Conservation (phyloP, 225 moss, liverwort and hornwort species). For the Bryum argenteum region DNA sequence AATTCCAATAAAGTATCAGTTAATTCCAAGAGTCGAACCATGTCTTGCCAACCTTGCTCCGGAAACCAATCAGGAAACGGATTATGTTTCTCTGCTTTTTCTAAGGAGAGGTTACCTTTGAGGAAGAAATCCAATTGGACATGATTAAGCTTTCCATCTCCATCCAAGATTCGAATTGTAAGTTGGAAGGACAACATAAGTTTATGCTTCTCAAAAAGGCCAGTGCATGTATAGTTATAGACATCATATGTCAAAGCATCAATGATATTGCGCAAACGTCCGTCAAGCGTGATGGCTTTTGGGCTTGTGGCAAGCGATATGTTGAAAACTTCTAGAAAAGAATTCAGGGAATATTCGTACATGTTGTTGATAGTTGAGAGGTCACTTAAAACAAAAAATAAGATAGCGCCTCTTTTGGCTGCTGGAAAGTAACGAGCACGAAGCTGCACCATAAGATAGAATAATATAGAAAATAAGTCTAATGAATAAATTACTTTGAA, state of each 20-base stretch:
- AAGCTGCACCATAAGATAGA: conserved; percentile 44
- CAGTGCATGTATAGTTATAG: conserved; percentile 81
- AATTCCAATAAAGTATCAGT: conserved; percentile 47
- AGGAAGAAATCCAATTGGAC: conserved; percentile 80
- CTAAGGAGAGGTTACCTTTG: conserved; percentile 78
- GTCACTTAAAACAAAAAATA: conserved; percentile 76
- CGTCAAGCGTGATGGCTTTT: conserved; percentile 70
- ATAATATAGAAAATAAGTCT: too few species aligned
- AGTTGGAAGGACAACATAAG: conserved; percentile 89
- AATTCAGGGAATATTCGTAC: conserved; percentile 93
- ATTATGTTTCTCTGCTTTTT: conserved; percentile 56
- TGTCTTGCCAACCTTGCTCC: conserved; percentile 92
- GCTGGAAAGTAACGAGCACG: conserved; percentile 78
- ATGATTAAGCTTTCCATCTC: conserved; percentile 70
- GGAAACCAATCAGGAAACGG: conserved; percentile 75
- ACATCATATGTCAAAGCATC: conserved; percentile 84
- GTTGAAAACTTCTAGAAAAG: conserved; percentile 81
- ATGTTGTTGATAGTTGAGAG: conserved; percentile 88
- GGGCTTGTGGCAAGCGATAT: conserved; percentile 79
- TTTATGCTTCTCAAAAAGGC: conserved; percentile 91
- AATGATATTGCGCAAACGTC: conserved; percentile 77
- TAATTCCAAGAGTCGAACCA: conserved; percentile 59
- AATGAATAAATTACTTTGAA: too few species aligned
- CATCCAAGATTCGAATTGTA: conserved; percentile 76
- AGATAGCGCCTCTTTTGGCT: conserved; percentile 86